phyloP scores from a whole-genome alignment of 306 rosid genomes.

The Rosa multiflora region DNA sequence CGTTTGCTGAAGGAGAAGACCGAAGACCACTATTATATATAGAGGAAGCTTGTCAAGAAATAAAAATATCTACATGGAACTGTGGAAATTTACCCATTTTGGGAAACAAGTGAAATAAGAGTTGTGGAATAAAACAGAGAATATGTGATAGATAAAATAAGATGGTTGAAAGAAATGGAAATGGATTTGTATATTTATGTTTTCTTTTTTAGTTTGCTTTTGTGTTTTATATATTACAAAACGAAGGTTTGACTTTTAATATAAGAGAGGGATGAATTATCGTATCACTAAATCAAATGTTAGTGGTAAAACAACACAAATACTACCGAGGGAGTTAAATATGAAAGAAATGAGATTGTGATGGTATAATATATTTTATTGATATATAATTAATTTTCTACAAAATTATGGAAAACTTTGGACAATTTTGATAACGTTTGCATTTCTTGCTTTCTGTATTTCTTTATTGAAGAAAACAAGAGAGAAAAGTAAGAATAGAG shows the following conservation, averaged over 20 bases:
- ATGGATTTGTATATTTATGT: neutral
- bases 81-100: neutral
- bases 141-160: neutral
- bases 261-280: neutral
- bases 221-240: too few relatives aligned
- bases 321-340: neutral
- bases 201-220: neutral
- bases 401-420: neutral
- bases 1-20: neutral
- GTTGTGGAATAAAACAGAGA: neutral
- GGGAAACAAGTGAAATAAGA: constrained; percentile 6
- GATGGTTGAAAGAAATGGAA: neutral
- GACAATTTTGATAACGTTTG: neutral
- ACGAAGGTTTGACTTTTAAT: neutral
- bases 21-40: neutral
- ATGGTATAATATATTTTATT: neutral
- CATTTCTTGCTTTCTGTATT: neutral
- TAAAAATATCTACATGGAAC: neutral
- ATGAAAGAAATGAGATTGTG: neutral
- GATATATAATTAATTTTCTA: neutral
- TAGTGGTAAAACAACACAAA: neutral
- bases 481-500: neutral
- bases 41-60: neutral
- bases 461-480: neutral
- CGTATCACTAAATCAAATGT: neutral